Percentiles rank a stretch among this genome's conserved stretches.
Evolutionary conservation across 108 stramenopile species (phyloP).

Genomic region (Mayamaea pseudoterrestris): DNA sequence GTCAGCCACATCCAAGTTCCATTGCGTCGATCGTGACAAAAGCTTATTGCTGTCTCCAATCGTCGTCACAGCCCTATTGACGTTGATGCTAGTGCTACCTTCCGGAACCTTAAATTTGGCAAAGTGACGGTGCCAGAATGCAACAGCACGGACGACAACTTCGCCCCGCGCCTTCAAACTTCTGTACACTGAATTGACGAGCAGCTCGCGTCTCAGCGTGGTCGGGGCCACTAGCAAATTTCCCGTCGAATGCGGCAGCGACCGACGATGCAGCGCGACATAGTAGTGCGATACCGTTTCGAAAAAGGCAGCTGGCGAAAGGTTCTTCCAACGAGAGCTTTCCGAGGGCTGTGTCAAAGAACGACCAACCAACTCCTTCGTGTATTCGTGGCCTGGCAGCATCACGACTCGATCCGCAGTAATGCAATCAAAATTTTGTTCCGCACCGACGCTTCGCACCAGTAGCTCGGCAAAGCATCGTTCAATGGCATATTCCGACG

Average conservation of each 20-base stretch:
- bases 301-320: constrained; percentile 56
- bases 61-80: no score
- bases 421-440: not conserved
- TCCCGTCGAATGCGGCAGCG: constrained; percentile 42
- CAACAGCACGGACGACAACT: constrained; percentile 42
- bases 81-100: not conserved
- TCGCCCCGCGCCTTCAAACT: constrained; percentile 44
- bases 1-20: constrained; percentile 30
- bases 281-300: constrained; percentile 66
- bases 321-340: constrained; percentile 42
- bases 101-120: not conserved
- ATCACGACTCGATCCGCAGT: constrained; percentile 27
- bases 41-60: no score
- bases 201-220: constrained; percentile 38
- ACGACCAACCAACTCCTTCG: constrained; percentile 46
- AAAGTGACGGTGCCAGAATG: constrained; percentile 37
- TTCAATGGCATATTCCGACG: constrained; percentile 49
- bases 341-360: constrained; percentile 30
- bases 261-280: constrained; percentile 56
- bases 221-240: constrained; percentile 54
- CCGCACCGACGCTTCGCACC: constrained; percentile 11
- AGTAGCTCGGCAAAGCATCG: constrained; percentile 76
- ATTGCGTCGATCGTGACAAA: constrained; percentile 16
- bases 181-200: constrained; percentile 60
- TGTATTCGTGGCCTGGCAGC: constrained; percentile 83